These are phyloP conservation scores for Fusarium papillatum DNA, from an alignment of 2,329 filamentous ascomycete species.

Conservation along the genomic window DNA sequence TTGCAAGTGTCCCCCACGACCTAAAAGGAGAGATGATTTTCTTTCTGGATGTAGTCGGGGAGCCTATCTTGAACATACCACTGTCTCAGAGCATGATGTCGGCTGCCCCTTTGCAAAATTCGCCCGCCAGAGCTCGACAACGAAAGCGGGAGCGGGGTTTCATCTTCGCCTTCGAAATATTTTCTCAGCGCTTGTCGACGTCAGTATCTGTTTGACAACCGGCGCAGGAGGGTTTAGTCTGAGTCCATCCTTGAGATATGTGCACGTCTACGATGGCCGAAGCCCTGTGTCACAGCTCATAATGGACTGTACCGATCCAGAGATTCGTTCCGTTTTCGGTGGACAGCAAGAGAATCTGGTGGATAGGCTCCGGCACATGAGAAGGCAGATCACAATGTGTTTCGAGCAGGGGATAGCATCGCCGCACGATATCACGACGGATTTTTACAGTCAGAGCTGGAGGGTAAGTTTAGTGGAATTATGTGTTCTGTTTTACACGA, in stretches of 20 bases:
- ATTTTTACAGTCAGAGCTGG: accelerated
- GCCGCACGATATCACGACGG: not conserved
- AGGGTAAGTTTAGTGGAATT: not conserved
- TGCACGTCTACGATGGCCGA: not conserved
- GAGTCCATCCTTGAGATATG: not conserved
- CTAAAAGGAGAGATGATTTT: not conserved
- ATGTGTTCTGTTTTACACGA: not conserved
- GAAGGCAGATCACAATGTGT: not conserved
- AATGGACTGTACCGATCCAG: accelerated
- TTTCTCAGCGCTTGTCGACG: not conserved
- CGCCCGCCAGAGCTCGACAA: not conserved
- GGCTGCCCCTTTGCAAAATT: not conserved
- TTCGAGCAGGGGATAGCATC: constrained; percentile 2
- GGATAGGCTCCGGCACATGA: not conserved
- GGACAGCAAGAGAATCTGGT: not conserved
- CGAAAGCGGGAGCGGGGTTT: not conserved
- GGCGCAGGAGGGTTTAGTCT: not conserved
- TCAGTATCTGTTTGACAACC: not conserved
- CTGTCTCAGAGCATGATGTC: not conserved
- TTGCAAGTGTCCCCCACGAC: not conserved
- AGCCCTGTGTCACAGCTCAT: not conserved
- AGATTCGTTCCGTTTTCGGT: accelerated
- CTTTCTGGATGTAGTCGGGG: not conserved
- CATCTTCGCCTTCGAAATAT: not conserved
- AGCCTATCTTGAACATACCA: not conserved